Base-by-base conservation (phyloP, 345 rosid species). In the Eucalyptus rudis region DNA sequence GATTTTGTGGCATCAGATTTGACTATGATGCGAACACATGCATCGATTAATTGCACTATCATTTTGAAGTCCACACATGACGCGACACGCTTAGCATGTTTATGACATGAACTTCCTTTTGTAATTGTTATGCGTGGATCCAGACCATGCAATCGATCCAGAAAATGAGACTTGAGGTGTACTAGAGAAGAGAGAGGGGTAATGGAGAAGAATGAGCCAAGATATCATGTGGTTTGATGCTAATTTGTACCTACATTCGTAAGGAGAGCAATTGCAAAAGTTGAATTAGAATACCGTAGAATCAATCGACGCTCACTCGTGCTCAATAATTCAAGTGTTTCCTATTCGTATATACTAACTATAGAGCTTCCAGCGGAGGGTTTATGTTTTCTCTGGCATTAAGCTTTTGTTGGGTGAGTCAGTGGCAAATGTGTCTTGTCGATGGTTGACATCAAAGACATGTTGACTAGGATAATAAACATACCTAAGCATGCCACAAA, bases 81-180 rank as follows among this genome's bases (percentile, higher is more conserved):
- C 2, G 5, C 2, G 4, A 20, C 14, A 19, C 0, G 45, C 25
- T 71, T 71, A 19, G 4, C 8, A 19, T 1, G 2, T 10, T 36
- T 5, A 20, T 19, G 45, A 17, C 22, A 29, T 62, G 71, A 29
- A 62, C 36, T 62, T 62, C 33, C 5, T 7, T 29, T 13, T 62
- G 71, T 62, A 59, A 59, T 59, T 59, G 31, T 12, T 29, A 62
- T 62, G 19, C 36, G 0, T 13, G 17, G 33, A 62, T 62, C 71
- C 1, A 29, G 8, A 29, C 17, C 33, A 1, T 29, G 33, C 16
- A 29, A 62, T 7, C 1, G 4, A 62, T 8, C 36, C 8, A 29
- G 29, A 29, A 17, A 29, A 29, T 6, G 71, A 13, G 71, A 64
- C 71, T 14, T 31, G 19, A 64, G 71, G 7, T n/a, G 36, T 5